Conservation (phyloP, 1,284 basidiomycete genomes). For the Hemileia vastatrix region DNA sequence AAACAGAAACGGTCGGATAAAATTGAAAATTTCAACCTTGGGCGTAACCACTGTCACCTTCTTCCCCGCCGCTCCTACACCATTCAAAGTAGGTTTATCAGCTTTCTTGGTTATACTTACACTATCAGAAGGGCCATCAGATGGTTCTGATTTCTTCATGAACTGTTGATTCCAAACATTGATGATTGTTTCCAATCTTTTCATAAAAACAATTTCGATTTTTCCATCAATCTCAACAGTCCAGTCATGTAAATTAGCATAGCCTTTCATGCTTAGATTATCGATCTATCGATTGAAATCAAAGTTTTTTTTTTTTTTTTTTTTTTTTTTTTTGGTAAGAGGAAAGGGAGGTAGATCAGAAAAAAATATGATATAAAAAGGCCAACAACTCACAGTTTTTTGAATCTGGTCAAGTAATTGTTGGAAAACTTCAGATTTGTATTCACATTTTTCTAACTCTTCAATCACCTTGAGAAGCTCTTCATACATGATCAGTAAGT, state of each 20-base stretch:
- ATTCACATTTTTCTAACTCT: slow-evolving; percentile 75
- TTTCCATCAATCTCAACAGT: slow-evolving; percentile 75
- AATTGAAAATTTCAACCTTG: too few relatives aligned
- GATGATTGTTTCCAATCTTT: slow-evolving; percentile 67
- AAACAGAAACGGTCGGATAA: slow-evolving; percentile 15
- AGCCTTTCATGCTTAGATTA: slow-evolving; percentile 86
- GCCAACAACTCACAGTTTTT: slow-evolving; percentile 56
- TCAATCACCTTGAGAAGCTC: slow-evolving; percentile 75
- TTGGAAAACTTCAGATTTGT: slow-evolving; percentile 69
- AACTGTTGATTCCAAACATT: slow-evolving; percentile 83
- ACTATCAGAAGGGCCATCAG: neutral
- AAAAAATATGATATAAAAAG: neutral
- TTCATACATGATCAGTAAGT: slow-evolving; percentile 78
- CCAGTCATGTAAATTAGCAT: slow-evolving; percentile 96
- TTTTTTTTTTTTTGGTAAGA: too few relatives aligned
- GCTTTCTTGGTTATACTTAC: slow-evolving; percentile 1
- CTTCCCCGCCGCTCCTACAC: too few relatives aligned
- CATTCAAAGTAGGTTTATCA: slow-evolving; percentile 7
- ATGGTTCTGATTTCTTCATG: slow-evolving; percentile 34
- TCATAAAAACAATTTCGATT: slow-evolving; percentile 72
- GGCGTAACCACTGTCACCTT: neutral
- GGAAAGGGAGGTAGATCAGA: too few relatives aligned
- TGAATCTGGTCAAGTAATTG: slow-evolving; percentile 71
- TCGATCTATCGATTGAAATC: too few relatives aligned
- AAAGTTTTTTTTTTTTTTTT: too few relatives aligned